Percentiles rank a stretch among this genome's conserved stretches.
Evolutionary conservation across 108 stramenopile species (phyloP).

Genomic region (Cylindrotheca closterium): DNA sequence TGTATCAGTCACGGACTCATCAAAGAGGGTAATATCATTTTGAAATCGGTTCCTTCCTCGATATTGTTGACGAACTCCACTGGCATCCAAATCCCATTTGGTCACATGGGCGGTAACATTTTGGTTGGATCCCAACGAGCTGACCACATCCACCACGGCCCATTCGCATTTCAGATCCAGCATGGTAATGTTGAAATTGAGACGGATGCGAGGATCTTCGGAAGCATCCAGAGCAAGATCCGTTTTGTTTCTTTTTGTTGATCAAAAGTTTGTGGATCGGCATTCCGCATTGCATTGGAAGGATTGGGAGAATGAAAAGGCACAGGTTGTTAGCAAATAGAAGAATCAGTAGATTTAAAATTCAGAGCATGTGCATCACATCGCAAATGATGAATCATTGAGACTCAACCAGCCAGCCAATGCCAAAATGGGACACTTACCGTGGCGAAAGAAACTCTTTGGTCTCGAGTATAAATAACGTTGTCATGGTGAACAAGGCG

Average conservation of each 20-base stretch:
- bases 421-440: too few species aligned
- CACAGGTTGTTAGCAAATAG: too few species aligned
- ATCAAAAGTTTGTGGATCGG: too few species aligned
- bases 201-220: conserved; percentile 55
- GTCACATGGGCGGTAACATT: conserved; percentile 93
- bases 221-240: conserved; percentile 76
- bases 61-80: conserved; percentile 80
- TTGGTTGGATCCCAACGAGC: conserved; percentile 88
- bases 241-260: conserved; percentile 34
- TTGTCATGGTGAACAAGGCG: conserved; percentile 56
- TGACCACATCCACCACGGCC: conserved; percentile 83
- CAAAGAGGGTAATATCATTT: conserved; percentile 63
- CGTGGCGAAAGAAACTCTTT: conserved; percentile 71
- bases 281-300: too few species aligned
- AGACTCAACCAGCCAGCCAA: too few species aligned
- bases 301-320: too few species aligned
- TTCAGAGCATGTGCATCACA: too few species aligned
- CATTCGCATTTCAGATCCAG: conserved; percentile 89
- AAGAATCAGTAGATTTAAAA: too few species aligned
- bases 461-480: conserved; percentile 88
- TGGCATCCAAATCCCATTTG: conserved; percentile 90
- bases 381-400: too few species aligned
- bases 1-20: conserved; percentile 66
- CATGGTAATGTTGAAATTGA: conserved; percentile 96
- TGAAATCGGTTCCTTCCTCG: conserved; percentile 85